phyloP scores from a whole-genome alignment of 139 green algal genomes.

The Picochlorum sp. region DNA sequence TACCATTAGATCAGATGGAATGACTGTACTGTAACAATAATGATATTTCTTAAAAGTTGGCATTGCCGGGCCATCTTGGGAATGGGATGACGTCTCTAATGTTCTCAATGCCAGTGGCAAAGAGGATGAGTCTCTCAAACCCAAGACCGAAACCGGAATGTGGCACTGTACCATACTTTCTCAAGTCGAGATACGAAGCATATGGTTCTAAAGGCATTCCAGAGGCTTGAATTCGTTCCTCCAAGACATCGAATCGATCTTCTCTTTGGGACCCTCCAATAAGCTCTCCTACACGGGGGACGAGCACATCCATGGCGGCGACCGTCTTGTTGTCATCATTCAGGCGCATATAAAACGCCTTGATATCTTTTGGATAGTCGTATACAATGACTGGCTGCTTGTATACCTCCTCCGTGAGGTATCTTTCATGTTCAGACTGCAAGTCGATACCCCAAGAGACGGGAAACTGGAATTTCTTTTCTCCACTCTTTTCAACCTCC shows the following conservation, averaged over 20 bases:
- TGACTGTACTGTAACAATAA: slow-evolving; percentile 4
- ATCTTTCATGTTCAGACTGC: slow-evolving; percentile 87
- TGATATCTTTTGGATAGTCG: slow-evolving; percentile 94
- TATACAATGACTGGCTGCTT: slow-evolving; percentile 92
- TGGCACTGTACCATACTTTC: slow-evolving; percentile 85
- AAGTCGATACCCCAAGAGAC: slow-evolving; percentile 37
- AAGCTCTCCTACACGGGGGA: slow-evolving; percentile 89
- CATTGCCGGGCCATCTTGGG: slow-evolving; percentile 89
- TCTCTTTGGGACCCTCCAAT: slow-evolving; percentile 87
- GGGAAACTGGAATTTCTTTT: slow-evolving; percentile 79
- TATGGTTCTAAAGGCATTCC: slow-evolving; percentile 76
- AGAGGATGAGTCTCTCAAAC: slow-evolving; percentile 97
- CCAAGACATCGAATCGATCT: slow-evolving; percentile 68
- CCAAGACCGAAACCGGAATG: slow-evolving; percentile 94
- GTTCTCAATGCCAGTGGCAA: slow-evolving; percentile 98
- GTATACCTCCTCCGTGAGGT: slow-evolving; percentile 88
- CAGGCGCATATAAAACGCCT: slow-evolving; percentile 97
- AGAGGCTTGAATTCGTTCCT: slow-evolving; percentile 50
- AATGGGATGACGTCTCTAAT: slow-evolving; percentile 99
- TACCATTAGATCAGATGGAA: slow-evolving; percentile 1
- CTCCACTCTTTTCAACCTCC: slow-evolving; percentile 42
- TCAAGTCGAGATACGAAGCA: slow-evolving; percentile 90
- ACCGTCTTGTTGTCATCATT: slow-evolving; percentile 97
- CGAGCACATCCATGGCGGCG: slow-evolving; percentile 97
- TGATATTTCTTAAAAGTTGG: slow-evolving; percentile 34